Percentiles rank a stretch among this genome's conserved stretches.
These are phyloP conservation scores for Fusarium albosuccineum DNA, from an alignment of 2,329 filamentous ascomycete species.

Conservation along the genomic window DNA sequence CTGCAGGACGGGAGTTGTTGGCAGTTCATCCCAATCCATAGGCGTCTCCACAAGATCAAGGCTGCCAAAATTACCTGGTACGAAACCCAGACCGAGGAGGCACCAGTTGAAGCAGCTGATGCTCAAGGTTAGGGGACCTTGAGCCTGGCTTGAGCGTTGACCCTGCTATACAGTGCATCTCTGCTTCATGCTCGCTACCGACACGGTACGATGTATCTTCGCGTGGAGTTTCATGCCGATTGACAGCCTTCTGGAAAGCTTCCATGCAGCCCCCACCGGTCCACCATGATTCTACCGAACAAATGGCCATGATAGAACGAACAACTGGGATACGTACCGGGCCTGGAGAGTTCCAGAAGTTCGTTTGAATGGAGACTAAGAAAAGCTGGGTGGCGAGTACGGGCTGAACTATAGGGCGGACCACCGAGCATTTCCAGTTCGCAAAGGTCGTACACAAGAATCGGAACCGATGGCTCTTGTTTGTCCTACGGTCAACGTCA, in stretches of 20 bases:
- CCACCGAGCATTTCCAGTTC: not conserved
- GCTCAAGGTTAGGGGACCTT: slow-evolving; percentile 17
- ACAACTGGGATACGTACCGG: slow-evolving; percentile 18
- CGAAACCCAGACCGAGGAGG: slow-evolving; percentile 34
- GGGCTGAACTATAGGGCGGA: not conserved
- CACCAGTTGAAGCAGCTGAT: slow-evolving; percentile 18
- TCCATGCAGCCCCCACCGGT: slow-evolving; percentile 41
- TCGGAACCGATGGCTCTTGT: not conserved
- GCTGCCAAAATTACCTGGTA: slow-evolving; percentile 36
- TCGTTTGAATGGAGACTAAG: slow-evolving; percentile 16
- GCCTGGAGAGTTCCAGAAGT: slow-evolving; percentile 17
- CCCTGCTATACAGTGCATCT: slow-evolving; percentile 32
- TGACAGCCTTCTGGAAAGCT: slow-evolving; percentile 49
- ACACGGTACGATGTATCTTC: slow-evolving; percentile 33
- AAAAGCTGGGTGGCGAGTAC: not conserved
- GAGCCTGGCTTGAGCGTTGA: slow-evolving; percentile 13
- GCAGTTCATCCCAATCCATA: slow-evolving; percentile 43
- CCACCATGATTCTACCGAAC: slow-evolving; percentile 39
- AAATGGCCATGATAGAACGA: slow-evolving; percentile 35
- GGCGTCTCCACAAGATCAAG: slow-evolving; percentile 35
- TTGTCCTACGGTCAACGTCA: not conserved
- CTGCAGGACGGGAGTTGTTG: slow-evolving; percentile 45
- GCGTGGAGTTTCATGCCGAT: slow-evolving; percentile 22
- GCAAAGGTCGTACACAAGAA: not conserved
- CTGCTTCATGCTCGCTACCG: not conserved